Conservation (phyloP, 352 stramenopile species). For the Phytopythium montanum region DNA sequence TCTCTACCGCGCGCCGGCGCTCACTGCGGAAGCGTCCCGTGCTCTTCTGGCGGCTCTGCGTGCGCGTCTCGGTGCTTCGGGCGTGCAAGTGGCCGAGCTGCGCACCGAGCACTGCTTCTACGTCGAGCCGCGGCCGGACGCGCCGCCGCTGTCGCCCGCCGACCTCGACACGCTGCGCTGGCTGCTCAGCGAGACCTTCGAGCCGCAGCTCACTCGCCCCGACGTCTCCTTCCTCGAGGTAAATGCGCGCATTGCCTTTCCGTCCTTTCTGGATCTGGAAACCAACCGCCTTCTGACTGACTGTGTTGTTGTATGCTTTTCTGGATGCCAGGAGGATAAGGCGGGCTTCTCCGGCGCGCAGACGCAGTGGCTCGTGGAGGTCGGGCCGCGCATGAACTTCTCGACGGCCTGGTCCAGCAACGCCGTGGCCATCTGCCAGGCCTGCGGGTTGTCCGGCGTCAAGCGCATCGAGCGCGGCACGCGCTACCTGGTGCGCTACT, state of each 20-base stretch:
- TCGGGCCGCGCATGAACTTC: slow-evolving; percentile 98
- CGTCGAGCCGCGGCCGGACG: slow-evolving; percentile 71
- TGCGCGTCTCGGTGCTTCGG: slow-evolving; percentile 16
- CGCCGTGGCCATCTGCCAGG: slow-evolving; percentile 95
- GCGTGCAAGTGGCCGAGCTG: slow-evolving; percentile 50
- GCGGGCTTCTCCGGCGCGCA: slow-evolving; percentile 10
- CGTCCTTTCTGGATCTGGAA: no score
- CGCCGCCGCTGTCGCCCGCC: slow-evolving; percentile 31
- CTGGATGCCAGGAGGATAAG: slow-evolving; percentile 4
- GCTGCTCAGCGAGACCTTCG: slow-evolving; percentile 97
- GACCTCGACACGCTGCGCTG: slow-evolving; percentile 89
- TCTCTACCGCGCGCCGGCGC: slow-evolving; percentile 75
- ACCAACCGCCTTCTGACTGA: no score
- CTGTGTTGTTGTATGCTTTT: no score
- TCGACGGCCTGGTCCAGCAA: slow-evolving; percentile 98
- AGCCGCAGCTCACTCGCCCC: slow-evolving; percentile 77
- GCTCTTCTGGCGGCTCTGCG: slow-evolving; percentile 43
- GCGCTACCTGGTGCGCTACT: slow-evolving; percentile 86
- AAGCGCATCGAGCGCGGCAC: slow-evolving; percentile 93
- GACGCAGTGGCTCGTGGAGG: slow-evolving; percentile 88
- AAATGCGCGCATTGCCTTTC: background rate
- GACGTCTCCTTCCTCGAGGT: slow-evolving; percentile 52
- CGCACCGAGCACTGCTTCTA: slow-evolving; percentile 98
- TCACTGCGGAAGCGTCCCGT: slow-evolving; percentile 60
- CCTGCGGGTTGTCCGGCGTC: slow-evolving; percentile 88